Base-by-base conservation (phyloP, 2,329 filamentous ascomycete genomes). In the Helminthosporium solani region DNA sequence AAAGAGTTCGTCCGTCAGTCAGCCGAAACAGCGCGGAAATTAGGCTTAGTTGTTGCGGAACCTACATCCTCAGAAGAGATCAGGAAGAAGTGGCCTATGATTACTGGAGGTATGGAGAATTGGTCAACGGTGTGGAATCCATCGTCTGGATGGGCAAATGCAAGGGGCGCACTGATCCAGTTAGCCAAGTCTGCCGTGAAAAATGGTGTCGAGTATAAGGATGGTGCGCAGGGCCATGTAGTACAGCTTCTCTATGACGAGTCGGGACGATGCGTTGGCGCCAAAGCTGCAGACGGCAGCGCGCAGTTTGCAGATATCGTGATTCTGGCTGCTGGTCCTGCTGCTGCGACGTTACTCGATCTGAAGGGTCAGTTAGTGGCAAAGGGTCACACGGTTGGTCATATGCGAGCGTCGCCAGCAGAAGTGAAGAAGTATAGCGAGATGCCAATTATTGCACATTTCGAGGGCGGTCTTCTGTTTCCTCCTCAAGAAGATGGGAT, bases 281-380 rank as follows among this genome's bases (percentile, higher is more conserved):
- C 84, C 15, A 57, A 62, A 27, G 73, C 77, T 8, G 66, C 57
- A 36, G 70, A 73, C 53, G 80, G 79, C 2, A 62, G 67, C 27
- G 60, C 63, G 3, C 67, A 79, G 41, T 63, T 53, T 4, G 81
- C 79, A 2, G 73, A 78, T 41, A 76, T 77, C 53, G 66, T 79
- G 20, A 60, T 82, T 15, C 58, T 83, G 28, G 74, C 72, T 27
- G 78, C 80, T 1, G 80, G 79, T 4, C 78, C 80, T 3, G 75
- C 78, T 57, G 82, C 80, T 4, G 40, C 40, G 5, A 27, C 40
- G 7, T 28, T 42, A 15, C 31, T 42, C 12, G 40, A 42, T 33
- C 3, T 42, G 31, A 11, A 42, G 15, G 40, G 25, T 6, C 31
- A 42, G 15, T 33, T 42, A n/a, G 40, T 42, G 16, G 40, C 40